Percentiles rank a stretch among this genome's conserved stretches.
These are phyloP conservation scores for Westerdykella ornata DNA, from an alignment of 2,329 filamentous ascomycete genomes.

Conservation along the genomic window DNA sequence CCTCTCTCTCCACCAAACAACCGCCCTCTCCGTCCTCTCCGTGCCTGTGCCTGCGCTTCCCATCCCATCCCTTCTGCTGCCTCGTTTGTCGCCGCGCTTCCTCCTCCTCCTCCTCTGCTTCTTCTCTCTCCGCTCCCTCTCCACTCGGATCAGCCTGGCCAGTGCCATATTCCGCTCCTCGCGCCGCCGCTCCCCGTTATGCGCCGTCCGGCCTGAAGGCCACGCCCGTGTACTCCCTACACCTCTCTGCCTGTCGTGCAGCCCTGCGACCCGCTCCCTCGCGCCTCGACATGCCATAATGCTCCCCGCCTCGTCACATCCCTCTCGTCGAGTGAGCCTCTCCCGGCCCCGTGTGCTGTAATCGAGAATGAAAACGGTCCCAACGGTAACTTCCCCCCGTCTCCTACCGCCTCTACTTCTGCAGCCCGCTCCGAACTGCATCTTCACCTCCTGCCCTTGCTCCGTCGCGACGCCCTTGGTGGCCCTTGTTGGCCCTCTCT, in stretches of 20 bases:
- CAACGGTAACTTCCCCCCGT: conserved; percentile 34
- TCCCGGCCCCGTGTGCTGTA: conserved; percentile 31
- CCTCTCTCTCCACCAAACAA: neutral
- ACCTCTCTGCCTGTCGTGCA: conserved; percentile 16
- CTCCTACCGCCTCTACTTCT: conserved; percentile 6
- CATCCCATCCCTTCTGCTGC: neutral
- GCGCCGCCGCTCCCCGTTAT: conserved; percentile 20
- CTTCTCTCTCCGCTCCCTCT: conserved; percentile 23
- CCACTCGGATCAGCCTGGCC: conserved; percentile 21
- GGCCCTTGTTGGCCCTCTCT: conserved; percentile 6
- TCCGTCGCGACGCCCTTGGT: conserved; percentile 15
- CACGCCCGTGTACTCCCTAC: conserved; percentile 7
- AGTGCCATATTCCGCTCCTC: conserved; percentile 5
- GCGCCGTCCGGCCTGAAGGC: conserved; percentile 10
- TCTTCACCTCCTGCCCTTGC: conserved; percentile 18
- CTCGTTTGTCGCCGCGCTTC: conserved; percentile 17
- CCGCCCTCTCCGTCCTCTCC: neutral
- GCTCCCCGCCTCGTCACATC: conserved; percentile 34
- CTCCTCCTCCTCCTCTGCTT: conserved; percentile 26
- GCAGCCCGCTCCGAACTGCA: conserved; percentile 6
- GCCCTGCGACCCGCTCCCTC: conserved; percentile 18
- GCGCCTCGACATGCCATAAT: conserved; percentile 36
- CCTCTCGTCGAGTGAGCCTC: conserved; percentile 35
- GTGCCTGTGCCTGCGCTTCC: neutral
- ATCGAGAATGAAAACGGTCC: conserved; percentile 43